Conservation (phyloP, 2,329 filamentous ascomycete genomes). For the Byssochlamys sp. region DNA sequence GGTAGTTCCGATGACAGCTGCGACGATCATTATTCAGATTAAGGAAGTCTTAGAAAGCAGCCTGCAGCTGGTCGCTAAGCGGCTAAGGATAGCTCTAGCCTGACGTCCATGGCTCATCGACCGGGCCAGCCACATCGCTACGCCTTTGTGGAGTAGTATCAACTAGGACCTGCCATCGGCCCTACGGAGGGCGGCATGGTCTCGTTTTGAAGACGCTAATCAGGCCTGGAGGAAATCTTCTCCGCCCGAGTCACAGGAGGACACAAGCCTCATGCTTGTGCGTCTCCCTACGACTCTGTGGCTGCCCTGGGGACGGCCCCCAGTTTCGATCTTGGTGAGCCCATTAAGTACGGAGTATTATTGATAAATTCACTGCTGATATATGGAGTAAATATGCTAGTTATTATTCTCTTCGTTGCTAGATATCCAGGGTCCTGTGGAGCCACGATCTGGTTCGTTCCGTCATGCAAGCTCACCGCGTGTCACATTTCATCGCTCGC, state of each 20-base stretch:
- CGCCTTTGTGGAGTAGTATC: background rate
- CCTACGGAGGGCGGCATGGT: background rate
- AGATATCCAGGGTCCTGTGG: background rate
- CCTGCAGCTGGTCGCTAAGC: background rate
- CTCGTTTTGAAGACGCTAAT: background rate
- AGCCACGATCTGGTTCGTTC: background rate
- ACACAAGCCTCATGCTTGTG: background rate
- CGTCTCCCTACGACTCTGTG: background rate
- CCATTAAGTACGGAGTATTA: background rate
- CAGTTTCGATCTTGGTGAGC: background rate
- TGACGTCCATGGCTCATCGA: background rate
- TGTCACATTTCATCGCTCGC: background rate
- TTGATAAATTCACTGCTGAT: background rate
- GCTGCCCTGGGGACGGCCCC: background rate
- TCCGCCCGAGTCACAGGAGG: background rate
- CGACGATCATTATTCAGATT: background rate
- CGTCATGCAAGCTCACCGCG: background rate
- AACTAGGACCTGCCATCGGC: background rate
- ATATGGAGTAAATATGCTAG: background rate
- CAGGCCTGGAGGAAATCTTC: background rate
- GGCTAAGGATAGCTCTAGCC: background rate
- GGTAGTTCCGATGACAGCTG: background rate
- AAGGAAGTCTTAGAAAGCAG: background rate
- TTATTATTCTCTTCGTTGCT: background rate
- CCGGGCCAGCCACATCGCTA: background rate